A percentile compares a stretch with the other conserved stretches of the same genome.
These are phyloP conservation scores for Pyrus pyrifolia DNA, from an alignment of 306 rosid genomes.

Conservation along the genomic window DNA sequence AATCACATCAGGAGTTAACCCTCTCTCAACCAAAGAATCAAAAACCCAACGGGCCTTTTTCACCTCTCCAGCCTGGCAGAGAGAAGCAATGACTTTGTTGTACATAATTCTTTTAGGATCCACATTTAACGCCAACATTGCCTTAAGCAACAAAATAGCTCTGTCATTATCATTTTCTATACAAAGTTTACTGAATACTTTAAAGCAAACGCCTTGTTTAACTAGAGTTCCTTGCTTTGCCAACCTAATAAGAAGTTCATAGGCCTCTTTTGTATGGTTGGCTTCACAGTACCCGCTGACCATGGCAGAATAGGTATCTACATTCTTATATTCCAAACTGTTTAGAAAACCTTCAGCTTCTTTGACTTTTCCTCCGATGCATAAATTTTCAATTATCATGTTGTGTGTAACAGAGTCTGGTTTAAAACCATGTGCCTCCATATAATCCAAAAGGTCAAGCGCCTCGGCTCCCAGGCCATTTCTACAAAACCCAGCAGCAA, in stretches of 20 bases:
- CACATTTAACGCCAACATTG: conserved; percentile 37
- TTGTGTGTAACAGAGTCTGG: conserved; percentile 48
- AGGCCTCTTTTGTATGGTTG: conserved; percentile 34
- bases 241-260: conserved; percentile 37
- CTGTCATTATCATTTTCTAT: conserved; percentile 21
- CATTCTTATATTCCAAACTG: conserved; percentile 43
- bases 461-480: conserved; percentile 36
- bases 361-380: conserved; percentile 46
- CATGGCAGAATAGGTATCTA: conserved; percentile 58
- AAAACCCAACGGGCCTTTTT: conserved; percentile 38
- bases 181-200: conserved; percentile 52
- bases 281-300: conserved; percentile 65
- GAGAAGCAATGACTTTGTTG: conserved; percentile 49
- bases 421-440: conserved; percentile 50
- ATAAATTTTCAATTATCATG: conserved; percentile 64
- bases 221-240: conserved; percentile 36
- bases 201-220: conserved; percentile 33
- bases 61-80: conserved; percentile 50
- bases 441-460: conserved; percentile 35
- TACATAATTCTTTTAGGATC: conserved; percentile 44
- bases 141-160: conserved; percentile 37
- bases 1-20: conserved; percentile 51
- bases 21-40: conserved; percentile 33
- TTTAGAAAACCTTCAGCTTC: conserved; percentile 52
- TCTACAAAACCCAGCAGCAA: conserved; percentile 57